Base-by-base conservation (phyloP, 768 basidiomycete species). In the Rhodotorula taiwanensis region DNA sequence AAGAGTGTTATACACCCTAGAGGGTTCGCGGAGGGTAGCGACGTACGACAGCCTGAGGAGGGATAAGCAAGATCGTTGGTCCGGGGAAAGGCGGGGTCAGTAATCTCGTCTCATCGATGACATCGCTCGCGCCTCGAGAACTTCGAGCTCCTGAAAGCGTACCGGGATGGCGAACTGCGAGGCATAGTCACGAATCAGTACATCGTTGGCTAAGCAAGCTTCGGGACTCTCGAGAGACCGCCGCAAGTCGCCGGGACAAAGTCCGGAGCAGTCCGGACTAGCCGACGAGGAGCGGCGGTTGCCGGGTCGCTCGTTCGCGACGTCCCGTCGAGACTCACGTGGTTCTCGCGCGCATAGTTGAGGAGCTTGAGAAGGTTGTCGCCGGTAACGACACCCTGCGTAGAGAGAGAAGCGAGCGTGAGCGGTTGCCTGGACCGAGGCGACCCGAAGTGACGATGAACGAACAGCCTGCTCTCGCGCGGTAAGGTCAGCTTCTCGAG, bases 341-440 rank as follows among this genome's bases (percentile, higher is more conserved):
- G 80, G 77, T 97, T 75, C 72, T 85, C 83, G 73, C 86, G 87
- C 49, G 93, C 94, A 76, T 94, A 95, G 72, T 94, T 85, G 76
- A 98, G 94, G 75, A 99, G 78, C 78, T 92, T 93, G 78, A 90
- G 85, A 72, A 90, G 88, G 76, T 98, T 83, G 71, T 93, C 88
- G 77, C 94, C 94, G 64, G 91, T 93, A 75, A 99, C 78, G 66
- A 99, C 94, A 69, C 94, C 94, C 20, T 39, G 14, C 18, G 21
- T 25, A 20, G 18, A n/a, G 4, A 21, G 14, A 31, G 2, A 28
- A 28, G 15, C 18, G 27, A 31, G 15, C 11, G 18, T 14, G 28
- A 30, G 13, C 5, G 5, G 23, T 10, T 13, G 27, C n/a, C 27
- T 15, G 6, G 28, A 18, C 28, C 36, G 36, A 39, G 36, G 36